Evolutionary conservation across 306 rosid genomes (phyloP).

Genomic region (Ormosia semicastrata): DNA sequence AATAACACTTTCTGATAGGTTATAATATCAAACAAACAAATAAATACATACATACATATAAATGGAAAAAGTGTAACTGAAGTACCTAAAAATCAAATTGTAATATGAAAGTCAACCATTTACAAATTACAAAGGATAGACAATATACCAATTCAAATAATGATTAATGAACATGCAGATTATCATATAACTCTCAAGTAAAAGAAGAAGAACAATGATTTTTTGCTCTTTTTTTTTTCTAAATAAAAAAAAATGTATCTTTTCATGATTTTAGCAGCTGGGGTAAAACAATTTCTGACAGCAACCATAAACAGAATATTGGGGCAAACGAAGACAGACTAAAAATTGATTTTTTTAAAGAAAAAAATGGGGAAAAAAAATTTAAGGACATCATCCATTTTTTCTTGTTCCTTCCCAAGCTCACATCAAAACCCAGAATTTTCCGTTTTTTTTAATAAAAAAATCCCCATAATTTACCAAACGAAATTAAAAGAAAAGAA

Average conservation of each 20-base stretch:
- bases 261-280: conserved; percentile 1
- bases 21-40: not conserved
- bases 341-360: not conserved
- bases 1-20: not conserved
- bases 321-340: not conserved
- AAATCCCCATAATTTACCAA: not conserved
- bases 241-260: not conserved
- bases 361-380: not conserved
- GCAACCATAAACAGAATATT: not conserved
- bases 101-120: not conserved
- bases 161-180: not conserved
- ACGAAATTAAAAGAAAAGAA: not conserved
- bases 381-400: not conserved
- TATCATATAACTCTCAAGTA: not conserved
- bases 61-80: not conserved
- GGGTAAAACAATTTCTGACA: not conserved
- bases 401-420: not conserved
- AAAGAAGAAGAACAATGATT: not conserved
- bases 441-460: not conserved
- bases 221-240: too few relatives aligned
- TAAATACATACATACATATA: not conserved
- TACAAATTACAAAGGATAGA: not conserved
- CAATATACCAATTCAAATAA: not conserved
- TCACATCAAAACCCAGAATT: not conserved
- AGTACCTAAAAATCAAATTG: not conserved